phyloP scores from a whole-genome alignment of 495 filamentous ascomycete genomes.

The Symbiotaphrina buchneri region DNA sequence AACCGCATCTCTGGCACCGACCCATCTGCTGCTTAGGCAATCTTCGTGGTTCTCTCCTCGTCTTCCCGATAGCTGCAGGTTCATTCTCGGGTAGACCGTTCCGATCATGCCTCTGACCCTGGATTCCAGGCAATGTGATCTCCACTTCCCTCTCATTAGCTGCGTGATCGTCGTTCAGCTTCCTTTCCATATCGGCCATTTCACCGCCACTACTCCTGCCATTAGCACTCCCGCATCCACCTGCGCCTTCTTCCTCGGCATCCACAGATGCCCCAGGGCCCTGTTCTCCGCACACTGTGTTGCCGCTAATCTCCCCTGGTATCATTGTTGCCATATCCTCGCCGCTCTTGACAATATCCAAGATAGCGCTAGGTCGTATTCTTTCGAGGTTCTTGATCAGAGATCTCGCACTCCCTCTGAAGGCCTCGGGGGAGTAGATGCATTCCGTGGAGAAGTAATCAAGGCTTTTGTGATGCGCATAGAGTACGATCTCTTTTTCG shows the following conservation, averaged over 20 bases:
- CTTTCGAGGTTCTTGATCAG: slow-evolving; percentile 90
- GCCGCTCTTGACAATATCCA: slow-evolving; percentile 85
- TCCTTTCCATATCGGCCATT: slow-evolving; percentile 84
- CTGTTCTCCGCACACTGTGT: slow-evolving; percentile 12
- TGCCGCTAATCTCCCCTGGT: slow-evolving; percentile 27
- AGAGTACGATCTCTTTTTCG: slow-evolving; percentile 96
- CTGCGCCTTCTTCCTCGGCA: slow-evolving; percentile 34
- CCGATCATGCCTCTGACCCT: slow-evolving; percentile 11
- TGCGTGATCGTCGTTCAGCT: slow-evolving; percentile 43
- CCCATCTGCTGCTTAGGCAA: slow-evolving; percentile 50
- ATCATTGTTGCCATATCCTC: slow-evolving; percentile 89
- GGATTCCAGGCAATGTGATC: slow-evolving; percentile 22
- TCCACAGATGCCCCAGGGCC: slow-evolving; percentile 9
- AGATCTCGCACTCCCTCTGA: slow-evolving; percentile 72
- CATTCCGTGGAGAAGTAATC: slow-evolving; percentile 98
- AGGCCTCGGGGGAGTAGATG: slow-evolving; percentile 97
- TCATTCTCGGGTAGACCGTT: slow-evolving; percentile 6
- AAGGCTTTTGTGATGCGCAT: slow-evolving; percentile 84
- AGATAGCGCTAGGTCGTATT: slow-evolving; percentile 75
- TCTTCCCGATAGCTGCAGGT: slow-evolving; percentile 2
- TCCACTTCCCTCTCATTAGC: slow-evolving; percentile 48
- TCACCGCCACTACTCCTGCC: slow-evolving; percentile 52
- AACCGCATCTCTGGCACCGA: slow-evolving; percentile 72
- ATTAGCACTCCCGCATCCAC: slow-evolving; percentile 55
- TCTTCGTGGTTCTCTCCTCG: slow-evolving; percentile 7